Evolutionary conservation across 1,139 yeast species (phyloP).

Genomic region (Candida sanyaensis): DNA sequence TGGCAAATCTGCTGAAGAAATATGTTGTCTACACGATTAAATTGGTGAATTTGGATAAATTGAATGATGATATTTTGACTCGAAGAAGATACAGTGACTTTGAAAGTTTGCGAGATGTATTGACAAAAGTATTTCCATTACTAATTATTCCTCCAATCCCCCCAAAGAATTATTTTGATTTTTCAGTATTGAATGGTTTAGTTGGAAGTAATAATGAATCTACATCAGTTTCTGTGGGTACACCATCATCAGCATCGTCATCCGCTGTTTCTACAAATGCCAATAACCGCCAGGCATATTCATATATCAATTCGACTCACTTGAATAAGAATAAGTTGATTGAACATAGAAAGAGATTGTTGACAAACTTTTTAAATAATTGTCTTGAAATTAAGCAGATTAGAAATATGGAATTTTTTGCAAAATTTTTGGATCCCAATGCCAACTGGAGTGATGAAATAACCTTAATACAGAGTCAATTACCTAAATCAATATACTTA

Average conservation of each 20-base stretch:
- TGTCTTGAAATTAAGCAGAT: slow-evolving; percentile 63
- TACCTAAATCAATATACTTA: slow-evolving; percentile 44
- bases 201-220: slow-evolving; percentile 19
- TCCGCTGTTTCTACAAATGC: slow-evolving; percentile 4
- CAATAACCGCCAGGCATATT: slow-evolving; percentile 21
- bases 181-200: slow-evolving; percentile 38
- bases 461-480: slow-evolving; percentile 35
- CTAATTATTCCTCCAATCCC: slow-evolving; percentile 92
- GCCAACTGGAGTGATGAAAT: slow-evolving; percentile 71
- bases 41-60: slow-evolving; percentile 34
- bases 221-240: background rate
- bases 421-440: slow-evolving; percentile 81
- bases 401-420: slow-evolving; percentile 62
- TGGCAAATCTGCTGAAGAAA: slow-evolving; percentile 57
- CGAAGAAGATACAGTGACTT: slow-evolving; percentile 90
- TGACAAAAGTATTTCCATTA: slow-evolving; percentile 78
- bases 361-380: slow-evolving; percentile 75
- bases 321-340: slow-evolving; percentile 42
- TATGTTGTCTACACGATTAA: slow-evolving; percentile 82
- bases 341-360: slow-evolving; percentile 72
- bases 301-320: slow-evolving; percentile 48
- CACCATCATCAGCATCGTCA: slow-evolving; percentile 6
- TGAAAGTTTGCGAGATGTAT: slow-evolving; percentile 72
- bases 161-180: slow-evolving; percentile 68
- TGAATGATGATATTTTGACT: slow-evolving; percentile 49